Base-by-base conservation (phyloP, 164 flowering plant species). In the Protea cynaroides region DNA sequence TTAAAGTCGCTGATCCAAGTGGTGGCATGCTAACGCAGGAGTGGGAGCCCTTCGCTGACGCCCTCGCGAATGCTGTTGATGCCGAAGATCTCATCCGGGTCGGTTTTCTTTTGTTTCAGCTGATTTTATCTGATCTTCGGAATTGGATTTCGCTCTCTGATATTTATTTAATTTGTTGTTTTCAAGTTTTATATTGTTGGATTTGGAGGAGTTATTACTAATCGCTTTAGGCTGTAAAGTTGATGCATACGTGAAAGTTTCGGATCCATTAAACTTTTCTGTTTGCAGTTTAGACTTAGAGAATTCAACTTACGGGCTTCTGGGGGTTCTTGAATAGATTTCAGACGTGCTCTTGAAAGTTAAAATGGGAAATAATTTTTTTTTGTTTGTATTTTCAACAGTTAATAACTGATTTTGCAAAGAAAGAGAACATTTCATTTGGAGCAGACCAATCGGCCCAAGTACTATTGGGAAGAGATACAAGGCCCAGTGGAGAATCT, bases 31-130 rank as follows among this genome's bases (percentile, higher is more conserved):
- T 93, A 68, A 77, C 92, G 6, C 94, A 88, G 73, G 77, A 74
- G 0, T 93, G 97, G 98, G 98, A 93, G 74, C 97, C 98, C 15
- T 90, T 93, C 56, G 94, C 98, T 22, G 90, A 93, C 68, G 68
- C 83, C n/a, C 70, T 90, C 7, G 96, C 90, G 18, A 83, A 83
- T 74, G 91, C 90, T 13, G 61, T 77, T 1, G 75, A 81, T 70
- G 54, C 96, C 1, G 59, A 72, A 43, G 59, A 78, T 44, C 84
- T 92, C 37, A 50, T 90, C 50, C 72, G 70, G 82, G 97, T 87
- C 19, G n/a, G 56, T 68, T 24, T 61, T 1, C 8, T 34, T 18
- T 18, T 58, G 9, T 57, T 6, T 24, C 14, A 12, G 0, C 47
- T 51, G 65, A 34, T 53, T 64, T 29, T 37, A 23, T 55, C 22